Percentiles rank a stretch among this genome's conserved stretches.
Evolutionary conservation across 2,329 filamentous ascomycete species (phyloP).

Genomic region (Reticulascus tulasneorum): DNA sequence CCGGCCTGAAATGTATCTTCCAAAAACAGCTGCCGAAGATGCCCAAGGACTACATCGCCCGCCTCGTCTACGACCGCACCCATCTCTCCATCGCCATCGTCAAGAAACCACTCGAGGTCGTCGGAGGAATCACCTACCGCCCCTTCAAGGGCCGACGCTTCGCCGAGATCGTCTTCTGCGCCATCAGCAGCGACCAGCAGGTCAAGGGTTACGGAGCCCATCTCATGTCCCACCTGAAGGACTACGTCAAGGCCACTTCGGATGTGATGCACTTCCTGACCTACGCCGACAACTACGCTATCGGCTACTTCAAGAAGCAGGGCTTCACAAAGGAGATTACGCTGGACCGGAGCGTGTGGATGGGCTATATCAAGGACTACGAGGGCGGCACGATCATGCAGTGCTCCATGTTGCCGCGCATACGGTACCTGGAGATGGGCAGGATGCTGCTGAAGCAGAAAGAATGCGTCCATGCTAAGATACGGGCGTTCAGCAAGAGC

Average conservation of each 20-base stretch:
- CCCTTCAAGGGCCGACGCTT: conserved; percentile 90
- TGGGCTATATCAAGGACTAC: conserved; percentile 99
- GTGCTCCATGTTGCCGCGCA: conserved; percentile 92
- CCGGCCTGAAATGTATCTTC: conserved; percentile 94
- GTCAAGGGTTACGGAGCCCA: conserved; percentile 98
- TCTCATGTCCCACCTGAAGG: conserved; percentile 95
- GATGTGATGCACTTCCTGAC: conserved; percentile 98
- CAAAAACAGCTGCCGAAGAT: conserved; percentile 98
- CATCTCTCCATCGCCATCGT: conserved; percentile 96
- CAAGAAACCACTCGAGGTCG: conserved; percentile 92
- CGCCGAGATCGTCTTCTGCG: conserved; percentile 98
- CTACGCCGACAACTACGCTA: conserved; percentile 98
- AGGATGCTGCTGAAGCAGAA: conserved; percentile 97
- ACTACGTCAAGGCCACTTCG: conserved; percentile 96
- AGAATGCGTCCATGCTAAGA: conserved; percentile 91
- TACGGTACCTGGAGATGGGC: conserved; percentile 88
- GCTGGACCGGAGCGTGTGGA: conserved; percentile 85
- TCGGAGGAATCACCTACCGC: conserved; percentile 93
- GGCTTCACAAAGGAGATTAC: conserved; percentile 99
- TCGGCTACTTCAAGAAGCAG: conserved; percentile 98
- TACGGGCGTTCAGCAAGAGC: conserved; percentile 82
- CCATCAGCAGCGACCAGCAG: conserved; percentile 95
- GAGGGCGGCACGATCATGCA: conserved; percentile 99
- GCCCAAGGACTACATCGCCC: conserved; percentile 98
- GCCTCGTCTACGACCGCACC: conserved; percentile 93